A percentile compares a stretch with the other conserved stretches of the same genome.
Conservation (phyloP, 2,329 filamentous ascomycete genomes). For the Hypoxylon sp. region DNA sequence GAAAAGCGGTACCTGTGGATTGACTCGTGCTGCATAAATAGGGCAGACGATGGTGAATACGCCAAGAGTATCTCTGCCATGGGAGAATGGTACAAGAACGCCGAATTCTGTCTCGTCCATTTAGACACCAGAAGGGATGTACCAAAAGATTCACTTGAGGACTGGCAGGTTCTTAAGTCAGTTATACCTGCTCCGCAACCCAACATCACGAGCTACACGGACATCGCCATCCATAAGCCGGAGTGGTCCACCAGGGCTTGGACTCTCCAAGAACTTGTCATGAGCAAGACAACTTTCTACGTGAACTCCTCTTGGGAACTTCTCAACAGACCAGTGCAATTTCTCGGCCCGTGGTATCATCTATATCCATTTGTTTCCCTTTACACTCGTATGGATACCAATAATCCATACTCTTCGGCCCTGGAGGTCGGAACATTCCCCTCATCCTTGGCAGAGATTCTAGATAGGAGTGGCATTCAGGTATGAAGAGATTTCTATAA, state of each 20-base stretch:
- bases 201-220: slow-evolving; percentile 43
- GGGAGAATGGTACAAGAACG: slow-evolving; percentile 50
- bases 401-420: slow-evolving; percentile 35
- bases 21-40: slow-evolving; percentile 54
- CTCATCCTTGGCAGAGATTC: background rate
- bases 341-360: slow-evolving; percentile 52
- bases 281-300: slow-evolving; percentile 55
- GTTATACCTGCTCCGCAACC: slow-evolving; percentile 5
- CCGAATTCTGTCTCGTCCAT: slow-evolving; percentile 52
- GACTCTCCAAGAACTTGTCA: slow-evolving; percentile 53
- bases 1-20: slow-evolving; percentile 52
- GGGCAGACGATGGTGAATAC: slow-evolving; percentile 49
- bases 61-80: slow-evolving; percentile 52
- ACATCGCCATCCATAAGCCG: slow-evolving; percentile 39
- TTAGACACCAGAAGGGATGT: slow-evolving; percentile 43
- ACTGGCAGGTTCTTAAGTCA: slow-evolving; percentile 44
- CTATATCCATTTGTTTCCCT: slow-evolving; percentile 49
- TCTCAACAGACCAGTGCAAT: slow-evolving; percentile 49
- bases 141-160: slow-evolving; percentile 42
- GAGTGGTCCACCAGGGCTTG: slow-evolving; percentile 52
- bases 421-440: background rate
- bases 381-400: slow-evolving; percentile 42
- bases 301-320: slow-evolving; percentile 51
- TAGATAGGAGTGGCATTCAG: slow-evolving; percentile 24
- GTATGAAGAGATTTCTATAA: slow-evolving; percentile 1